Evolutionary conservation across 1,139 yeast genomes (phyloP).

Genomic region (Kodamaea sp.): DNA sequence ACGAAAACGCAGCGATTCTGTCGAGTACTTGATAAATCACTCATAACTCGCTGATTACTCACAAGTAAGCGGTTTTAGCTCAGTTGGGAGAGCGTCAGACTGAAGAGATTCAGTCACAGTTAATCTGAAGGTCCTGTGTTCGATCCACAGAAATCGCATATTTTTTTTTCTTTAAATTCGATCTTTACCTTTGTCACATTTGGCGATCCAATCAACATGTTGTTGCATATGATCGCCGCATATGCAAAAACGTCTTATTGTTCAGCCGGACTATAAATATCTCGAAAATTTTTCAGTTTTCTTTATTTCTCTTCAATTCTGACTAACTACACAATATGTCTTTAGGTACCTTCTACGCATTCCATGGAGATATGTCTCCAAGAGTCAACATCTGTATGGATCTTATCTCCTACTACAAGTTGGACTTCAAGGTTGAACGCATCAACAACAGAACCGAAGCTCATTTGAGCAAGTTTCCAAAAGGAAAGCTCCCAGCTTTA

Average conservation of each 20-base stretch:
- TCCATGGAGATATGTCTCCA: slow-evolving; percentile 2
- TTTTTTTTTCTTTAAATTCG: slow-evolving; percentile 2
- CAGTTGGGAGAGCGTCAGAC: slow-evolving; percentile 91
- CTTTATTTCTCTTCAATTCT: not conserved
- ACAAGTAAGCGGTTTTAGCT: slow-evolving; percentile 46
- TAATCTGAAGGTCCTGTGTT: slow-evolving; percentile 54
- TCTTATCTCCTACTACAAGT: slow-evolving; percentile 1
- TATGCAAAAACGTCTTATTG: no score
- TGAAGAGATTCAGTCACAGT: slow-evolving; percentile 48
- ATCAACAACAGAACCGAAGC: no score
- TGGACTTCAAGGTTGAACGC: slow-evolving; percentile 6
- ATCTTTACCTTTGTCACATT: no score
- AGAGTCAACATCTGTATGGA: slow-evolving; percentile 1
- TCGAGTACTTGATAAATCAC: no score
- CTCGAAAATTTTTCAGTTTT: not conserved
- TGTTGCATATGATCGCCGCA: no score
- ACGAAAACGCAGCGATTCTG: no score
- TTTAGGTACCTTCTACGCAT: slow-evolving; percentile 1
- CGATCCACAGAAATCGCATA: slow-evolving; percentile 39
- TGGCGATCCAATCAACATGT: no score
- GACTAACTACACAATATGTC: not conserved
- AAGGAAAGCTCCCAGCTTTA: slow-evolving; percentile 27
- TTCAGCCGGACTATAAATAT: no score
- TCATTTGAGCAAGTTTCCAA: slow-evolving; percentile 17
- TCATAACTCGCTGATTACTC: no score